Conservation (phyloP, 805 yeast genomes). For the Cyberlindnera sargentensis region DNA sequence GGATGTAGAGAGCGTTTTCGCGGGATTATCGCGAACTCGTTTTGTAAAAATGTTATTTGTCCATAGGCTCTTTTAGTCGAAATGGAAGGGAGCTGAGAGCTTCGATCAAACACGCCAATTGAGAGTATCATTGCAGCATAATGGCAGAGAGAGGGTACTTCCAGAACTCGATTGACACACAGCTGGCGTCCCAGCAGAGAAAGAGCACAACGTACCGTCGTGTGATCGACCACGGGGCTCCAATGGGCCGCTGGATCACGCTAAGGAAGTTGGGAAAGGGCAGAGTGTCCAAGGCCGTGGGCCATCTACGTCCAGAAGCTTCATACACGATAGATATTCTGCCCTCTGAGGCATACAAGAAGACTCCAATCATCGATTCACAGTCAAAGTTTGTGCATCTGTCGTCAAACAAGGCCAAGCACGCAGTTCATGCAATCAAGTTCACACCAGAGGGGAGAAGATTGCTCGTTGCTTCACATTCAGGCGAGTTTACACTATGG, state of each 20-base stretch:
- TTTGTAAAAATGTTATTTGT: neutral
- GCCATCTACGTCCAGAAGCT: slow-evolving; percentile 55
- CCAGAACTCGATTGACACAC: slow-evolving; percentile 22
- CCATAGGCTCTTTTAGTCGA: no score
- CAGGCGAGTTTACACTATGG: slow-evolving; percentile 97
- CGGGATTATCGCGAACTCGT: neutral
- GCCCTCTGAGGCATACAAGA: slow-evolving; percentile 56
- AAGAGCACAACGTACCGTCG: slow-evolving; percentile 49
- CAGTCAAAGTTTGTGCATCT: slow-evolving; percentile 84
- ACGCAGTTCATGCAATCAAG: slow-evolving; percentile 80
- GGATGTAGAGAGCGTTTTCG: no score
- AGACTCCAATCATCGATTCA: slow-evolving; percentile 50
- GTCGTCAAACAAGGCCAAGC: slow-evolving; percentile 85
- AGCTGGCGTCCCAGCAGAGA: slow-evolving; percentile 35
- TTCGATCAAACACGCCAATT: neutral
- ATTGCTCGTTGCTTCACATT: slow-evolving; percentile 78
- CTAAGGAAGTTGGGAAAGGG: slow-evolving; percentile 37
- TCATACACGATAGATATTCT: slow-evolving; percentile 55
- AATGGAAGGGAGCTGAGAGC: no score
- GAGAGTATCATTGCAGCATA: neutral
- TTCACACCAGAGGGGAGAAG: slow-evolving; percentile 98
- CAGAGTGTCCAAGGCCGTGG: slow-evolving; percentile 37
- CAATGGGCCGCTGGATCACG: slow-evolving; percentile 57
- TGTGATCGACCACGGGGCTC: slow-evolving; percentile 73
- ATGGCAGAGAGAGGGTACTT: slow-evolving; percentile 9